Percentiles rank a stretch among this genome's conserved stretches.
phyloP scores from a whole-genome alignment of 1,284 basidiomycete species.

The Cutaneotrichosporon spelunceum region DNA sequence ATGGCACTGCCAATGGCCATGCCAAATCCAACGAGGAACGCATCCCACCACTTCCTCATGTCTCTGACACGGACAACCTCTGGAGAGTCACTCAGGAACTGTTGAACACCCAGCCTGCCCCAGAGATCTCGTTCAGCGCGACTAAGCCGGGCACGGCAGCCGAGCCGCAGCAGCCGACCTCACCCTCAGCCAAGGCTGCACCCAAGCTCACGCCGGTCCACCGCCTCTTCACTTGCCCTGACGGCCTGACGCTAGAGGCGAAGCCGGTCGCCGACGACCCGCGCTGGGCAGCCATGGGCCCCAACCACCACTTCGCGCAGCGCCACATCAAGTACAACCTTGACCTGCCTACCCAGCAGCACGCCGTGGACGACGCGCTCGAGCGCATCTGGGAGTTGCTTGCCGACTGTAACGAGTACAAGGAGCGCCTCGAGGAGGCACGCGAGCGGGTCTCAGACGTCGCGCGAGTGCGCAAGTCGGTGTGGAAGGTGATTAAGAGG shows the following conservation, averaged over 20 bases:
- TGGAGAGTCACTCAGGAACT: conserved; percentile 48
- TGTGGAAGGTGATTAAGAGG: conserved; percentile 54
- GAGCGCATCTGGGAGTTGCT: conserved; percentile 52
- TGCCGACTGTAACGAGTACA: conserved; percentile 55
- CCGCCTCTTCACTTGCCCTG: conserved; percentile 45
- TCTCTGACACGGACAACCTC: conserved; percentile 47
- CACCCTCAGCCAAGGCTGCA: neutral
- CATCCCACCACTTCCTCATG: conserved; percentile 40
- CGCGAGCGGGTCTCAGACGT: conserved; percentile 54
- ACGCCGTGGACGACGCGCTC: conserved; percentile 48
- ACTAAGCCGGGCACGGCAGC: conserved; percentile 31
- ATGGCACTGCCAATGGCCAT: conserved; percentile 18
- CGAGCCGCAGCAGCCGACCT: conserved; percentile 5
- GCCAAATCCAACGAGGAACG: conserved; percentile 11
- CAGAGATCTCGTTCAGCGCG: conserved; percentile 30
- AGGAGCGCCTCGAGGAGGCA: conserved; percentile 55
- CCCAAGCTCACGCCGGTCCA: conserved; percentile 43
- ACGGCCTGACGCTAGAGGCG: conserved; percentile 46
- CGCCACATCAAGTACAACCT: conserved; percentile 44
- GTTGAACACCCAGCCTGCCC: conserved; percentile 24
- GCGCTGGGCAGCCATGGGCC: conserved; percentile 7
- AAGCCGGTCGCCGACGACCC: conserved; percentile 37
- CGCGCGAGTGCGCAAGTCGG: conserved; percentile 51
- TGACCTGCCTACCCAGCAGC: conserved; percentile 43
- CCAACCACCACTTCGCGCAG: conserved; percentile 27